Percentiles rank a stretch among this genome's conserved stretches.
Conservation (phyloP, 768 basidiomycete species). For the Asterophora parasitica region DNA sequence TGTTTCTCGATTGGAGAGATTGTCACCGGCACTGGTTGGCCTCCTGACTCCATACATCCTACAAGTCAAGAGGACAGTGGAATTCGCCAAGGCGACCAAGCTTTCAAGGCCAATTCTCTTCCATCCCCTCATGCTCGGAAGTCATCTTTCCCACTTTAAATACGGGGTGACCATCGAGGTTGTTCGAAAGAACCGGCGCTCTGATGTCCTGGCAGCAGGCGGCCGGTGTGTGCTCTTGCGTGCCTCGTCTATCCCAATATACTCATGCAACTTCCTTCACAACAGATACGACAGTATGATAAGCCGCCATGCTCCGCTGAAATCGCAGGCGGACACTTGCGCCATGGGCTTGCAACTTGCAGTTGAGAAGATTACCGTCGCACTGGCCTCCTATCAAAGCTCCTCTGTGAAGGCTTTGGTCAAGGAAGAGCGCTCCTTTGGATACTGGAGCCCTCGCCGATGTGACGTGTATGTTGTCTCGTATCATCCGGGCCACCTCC, state of each 20-base stretch:
- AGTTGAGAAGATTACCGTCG: slow-evolving; percentile 69
- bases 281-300: slow-evolving; percentile 73
- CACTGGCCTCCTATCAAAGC: slow-evolving; percentile 66
- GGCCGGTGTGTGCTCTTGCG: slow-evolving; percentile 51
- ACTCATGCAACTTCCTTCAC: background rate
- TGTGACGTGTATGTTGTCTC: slow-evolving; percentile 87
- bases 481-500: slow-evolving; percentile 67
- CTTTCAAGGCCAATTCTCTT: slow-evolving; percentile 61
- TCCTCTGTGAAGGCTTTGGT: slow-evolving; percentile 63
- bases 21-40: slow-evolving; percentile 47
- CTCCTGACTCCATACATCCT: slow-evolving; percentile 47
- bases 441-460: slow-evolving; percentile 84
- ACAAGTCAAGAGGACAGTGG: slow-evolving; percentile 61
- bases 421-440: slow-evolving; percentile 79
- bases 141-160: slow-evolving; percentile 60
- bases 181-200: slow-evolving; percentile 56
- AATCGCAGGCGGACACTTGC: slow-evolving; percentile 51
- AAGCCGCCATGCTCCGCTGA: slow-evolving; percentile 49
- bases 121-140: slow-evolving; percentile 70
- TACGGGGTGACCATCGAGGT: slow-evolving; percentile 77
- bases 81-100: slow-evolving; percentile 55
- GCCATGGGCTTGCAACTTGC: slow-evolving; percentile 75
- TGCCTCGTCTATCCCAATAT: background rate
- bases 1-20: slow-evolving; percentile 51
- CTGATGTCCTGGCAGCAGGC: slow-evolving; percentile 74